Evolutionary conservation across 768 basidiomycete species (phyloP).

Genomic region (Rhizopogon vinicolor): DNA sequence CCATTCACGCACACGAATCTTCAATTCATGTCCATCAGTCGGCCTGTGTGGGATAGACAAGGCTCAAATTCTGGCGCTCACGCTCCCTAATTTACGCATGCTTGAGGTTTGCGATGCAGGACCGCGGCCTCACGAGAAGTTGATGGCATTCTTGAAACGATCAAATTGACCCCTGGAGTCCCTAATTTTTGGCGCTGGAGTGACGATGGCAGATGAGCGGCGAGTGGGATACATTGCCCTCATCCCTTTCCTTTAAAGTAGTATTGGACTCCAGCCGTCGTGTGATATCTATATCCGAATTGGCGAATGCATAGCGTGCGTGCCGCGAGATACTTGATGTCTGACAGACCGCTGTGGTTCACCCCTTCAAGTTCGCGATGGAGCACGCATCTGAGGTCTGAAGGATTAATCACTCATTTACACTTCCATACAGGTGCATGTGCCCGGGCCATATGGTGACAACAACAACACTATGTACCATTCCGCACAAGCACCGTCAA

Average conservation of each 20-base stretch:
- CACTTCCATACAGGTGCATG: no score
- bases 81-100: neutral
- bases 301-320: no score
- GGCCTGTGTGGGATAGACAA: neutral
- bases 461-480: no score
- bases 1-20: slow-evolving; percentile 10
- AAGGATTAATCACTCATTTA: no score
- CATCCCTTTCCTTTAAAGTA: slow-evolving; percentile 12
- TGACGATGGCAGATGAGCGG: slow-evolving; percentile 11
- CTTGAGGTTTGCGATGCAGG: neutral
- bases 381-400: no score
- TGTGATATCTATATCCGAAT: no score
- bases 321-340: no score
- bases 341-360: no score
- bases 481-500: no score
- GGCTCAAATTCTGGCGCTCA: neutral
- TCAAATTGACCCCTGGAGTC: slow-evolving; percentile 15
- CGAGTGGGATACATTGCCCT: slow-evolving; percentile 7
- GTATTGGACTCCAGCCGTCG: no score
- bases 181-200: slow-evolving; percentile 13
- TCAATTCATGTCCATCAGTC: slow-evolving; percentile 7
- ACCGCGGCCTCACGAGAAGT: slow-evolving; percentile 8
- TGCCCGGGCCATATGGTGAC: no score
- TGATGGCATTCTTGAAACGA: slow-evolving; percentile 13
- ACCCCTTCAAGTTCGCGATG: no score